A percentile compares a stretch with the other conserved stretches of the same genome.
Evolutionary conservation across 805 yeast genomes (phyloP).

Genomic region (Gaillardinia entomophila): DNA sequence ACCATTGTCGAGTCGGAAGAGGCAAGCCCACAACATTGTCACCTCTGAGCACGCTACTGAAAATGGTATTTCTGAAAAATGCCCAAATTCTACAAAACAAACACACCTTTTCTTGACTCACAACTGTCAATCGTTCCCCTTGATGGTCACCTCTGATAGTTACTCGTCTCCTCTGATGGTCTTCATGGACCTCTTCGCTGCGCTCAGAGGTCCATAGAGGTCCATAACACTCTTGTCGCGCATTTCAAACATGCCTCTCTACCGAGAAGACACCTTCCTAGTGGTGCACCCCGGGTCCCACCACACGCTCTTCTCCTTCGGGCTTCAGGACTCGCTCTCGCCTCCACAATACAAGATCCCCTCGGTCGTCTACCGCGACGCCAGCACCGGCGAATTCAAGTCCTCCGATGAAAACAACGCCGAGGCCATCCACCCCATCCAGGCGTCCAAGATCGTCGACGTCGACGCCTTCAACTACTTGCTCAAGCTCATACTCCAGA

Average conservation of each 20-base stretch:
- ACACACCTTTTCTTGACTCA: too few species aligned
- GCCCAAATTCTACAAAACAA: too few species aligned
- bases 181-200: too few species aligned
- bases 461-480: conserved; percentile 66
- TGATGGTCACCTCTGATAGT: too few species aligned
- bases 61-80: too few species aligned
- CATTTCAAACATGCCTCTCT: conserved; percentile 34
- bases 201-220: too few species aligned
- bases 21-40: too few species aligned
- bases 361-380: conserved; percentile 59
- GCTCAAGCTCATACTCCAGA: conserved; percentile 39
- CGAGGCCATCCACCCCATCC: conserved; percentile 52
- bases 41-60: too few species aligned
- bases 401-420: conserved; percentile 24
- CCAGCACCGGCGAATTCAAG: conserved; percentile 30
- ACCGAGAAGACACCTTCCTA: conserved; percentile 39
- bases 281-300: conserved; percentile 78
- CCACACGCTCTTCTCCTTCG: conserved; percentile 71
- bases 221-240: too few species aligned
- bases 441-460: conserved; percentile 58
- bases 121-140: too few species aligned
- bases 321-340: conserved; percentile 66
- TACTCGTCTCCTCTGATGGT: too few species aligned
- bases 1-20: too few species aligned
- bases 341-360: conserved; percentile 77